Evolutionary conservation across 352 stramenopile genomes (phyloP).

Genomic region (Phytophthora citrophthora): DNA sequence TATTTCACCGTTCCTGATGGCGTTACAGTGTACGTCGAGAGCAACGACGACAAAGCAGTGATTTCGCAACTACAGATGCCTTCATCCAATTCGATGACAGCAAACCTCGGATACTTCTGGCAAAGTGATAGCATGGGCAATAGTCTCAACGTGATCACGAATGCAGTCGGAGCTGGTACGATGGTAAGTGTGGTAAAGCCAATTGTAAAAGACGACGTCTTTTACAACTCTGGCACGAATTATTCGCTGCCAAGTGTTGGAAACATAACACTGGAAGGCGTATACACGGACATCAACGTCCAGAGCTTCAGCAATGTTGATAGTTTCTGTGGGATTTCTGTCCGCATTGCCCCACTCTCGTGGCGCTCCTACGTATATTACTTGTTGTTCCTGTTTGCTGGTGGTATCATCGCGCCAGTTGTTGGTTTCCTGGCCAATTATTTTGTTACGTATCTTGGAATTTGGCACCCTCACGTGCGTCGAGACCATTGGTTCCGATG

Average conservation of each 20-base stretch:
- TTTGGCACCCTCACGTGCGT: slow-evolving; percentile 87
- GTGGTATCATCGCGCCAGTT: slow-evolving; percentile 71
- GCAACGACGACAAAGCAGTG: slow-evolving; percentile 37
- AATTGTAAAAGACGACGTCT: slow-evolving; percentile 55
- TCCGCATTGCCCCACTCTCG: slow-evolving; percentile 60
- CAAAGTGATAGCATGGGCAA: slow-evolving; percentile 65
- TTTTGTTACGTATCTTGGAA: slow-evolving; percentile 75
- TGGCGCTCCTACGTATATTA: slow-evolving; percentile 72
- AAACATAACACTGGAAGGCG: slow-evolving; percentile 53
- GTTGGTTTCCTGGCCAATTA: slow-evolving; percentile 79
- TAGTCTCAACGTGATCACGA: slow-evolving; percentile 69
- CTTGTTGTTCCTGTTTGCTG: slow-evolving; percentile 72
- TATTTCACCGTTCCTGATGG: slow-evolving; percentile 67
- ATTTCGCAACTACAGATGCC: slow-evolving; percentile 59
- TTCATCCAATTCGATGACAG: slow-evolving; percentile 51
- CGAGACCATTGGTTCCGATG: slow-evolving; percentile 87
- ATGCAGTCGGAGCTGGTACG: slow-evolving; percentile 52
- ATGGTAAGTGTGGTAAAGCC: slow-evolving; percentile 76
- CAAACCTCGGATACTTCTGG: slow-evolving; percentile 73
- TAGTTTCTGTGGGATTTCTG: slow-evolving; percentile 68
- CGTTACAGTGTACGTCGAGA: slow-evolving; percentile 56
- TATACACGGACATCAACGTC: slow-evolving; percentile 53
- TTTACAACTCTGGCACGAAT: slow-evolving; percentile 43
- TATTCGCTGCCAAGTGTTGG: slow-evolving; percentile 46
- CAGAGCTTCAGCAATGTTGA: slow-evolving; percentile 52